A percentile compares a stretch with the other conserved stretches of the same genome.
Conservation (phyloP, 352 stramenopile genomes). For the Pythium brachiatum region DNA sequence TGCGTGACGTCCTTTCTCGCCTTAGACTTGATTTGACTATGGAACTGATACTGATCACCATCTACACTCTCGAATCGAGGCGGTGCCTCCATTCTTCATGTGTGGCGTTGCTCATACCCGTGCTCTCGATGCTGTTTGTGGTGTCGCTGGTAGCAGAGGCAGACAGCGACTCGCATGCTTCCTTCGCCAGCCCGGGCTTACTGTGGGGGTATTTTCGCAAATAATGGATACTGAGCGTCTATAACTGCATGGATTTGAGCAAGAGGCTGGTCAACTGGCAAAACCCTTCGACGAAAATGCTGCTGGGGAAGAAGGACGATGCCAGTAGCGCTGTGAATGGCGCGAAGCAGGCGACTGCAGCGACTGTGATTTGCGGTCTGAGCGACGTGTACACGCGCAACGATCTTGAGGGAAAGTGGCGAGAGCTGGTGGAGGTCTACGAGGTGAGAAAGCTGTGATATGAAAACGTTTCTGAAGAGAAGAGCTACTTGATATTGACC, state of each 20-base stretch:
- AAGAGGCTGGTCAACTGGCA: background rate
- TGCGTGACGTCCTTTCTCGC: no score
- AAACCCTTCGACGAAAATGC: background rate
- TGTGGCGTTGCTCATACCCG: no score
- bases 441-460: conserved; percentile 39
- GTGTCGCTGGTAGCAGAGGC: no score
- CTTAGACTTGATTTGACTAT: no score
- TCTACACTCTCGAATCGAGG: no score
- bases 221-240: background rate
- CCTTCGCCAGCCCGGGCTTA: no score
- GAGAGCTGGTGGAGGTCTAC: conserved; percentile 64
- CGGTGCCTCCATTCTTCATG: no score
- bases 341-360: conserved; percentile 12
- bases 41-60: no score
- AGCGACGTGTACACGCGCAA: conserved; percentile 67
- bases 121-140: no score
- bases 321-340: background rate
- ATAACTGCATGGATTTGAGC: background rate
- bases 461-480: background rate
- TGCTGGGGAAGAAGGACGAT: conserved; percentile 5
- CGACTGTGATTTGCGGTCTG: conserved; percentile 44
- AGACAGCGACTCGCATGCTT: no score
- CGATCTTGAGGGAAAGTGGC: conserved; percentile 63
- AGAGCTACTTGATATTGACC: background rate
- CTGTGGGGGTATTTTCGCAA: background rate